phyloP scores from a whole-genome alignment of 257 asterid species.

The Petrea volubilis region DNA sequence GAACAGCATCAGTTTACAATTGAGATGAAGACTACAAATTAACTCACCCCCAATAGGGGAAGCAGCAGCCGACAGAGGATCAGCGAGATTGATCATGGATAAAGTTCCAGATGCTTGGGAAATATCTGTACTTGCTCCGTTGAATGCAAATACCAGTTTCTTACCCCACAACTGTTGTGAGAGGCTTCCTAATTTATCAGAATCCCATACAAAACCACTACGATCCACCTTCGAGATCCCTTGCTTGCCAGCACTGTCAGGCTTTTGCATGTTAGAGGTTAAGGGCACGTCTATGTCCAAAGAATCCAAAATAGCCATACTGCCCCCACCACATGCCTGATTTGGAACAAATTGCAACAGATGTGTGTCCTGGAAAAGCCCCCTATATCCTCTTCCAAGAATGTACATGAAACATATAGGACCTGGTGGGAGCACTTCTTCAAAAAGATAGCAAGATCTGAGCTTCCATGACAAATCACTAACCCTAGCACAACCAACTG shows the following conservation, averaged over 20 bases:
- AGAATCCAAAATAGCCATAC: conserved; percentile 98
- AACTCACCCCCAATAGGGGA: conserved; percentile 98
- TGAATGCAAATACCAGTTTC: conserved; percentile 94
- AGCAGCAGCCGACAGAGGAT: conserved; percentile 98
- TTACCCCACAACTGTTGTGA: conserved; percentile 87
- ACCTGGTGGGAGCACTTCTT: conserved; percentile 97
- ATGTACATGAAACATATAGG: conserved; percentile 96
- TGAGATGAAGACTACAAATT: conserved; percentile 6
- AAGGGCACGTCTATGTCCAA: conserved; percentile 76
- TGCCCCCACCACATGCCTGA: conserved; percentile 99
- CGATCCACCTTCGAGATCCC: conserved; percentile 75
- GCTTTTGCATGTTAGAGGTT: conserved; percentile 65
- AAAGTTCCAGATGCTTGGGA: conserved; percentile 81
- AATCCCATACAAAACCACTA: conserved; percentile 97
- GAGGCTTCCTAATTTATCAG: conserved; percentile 78
- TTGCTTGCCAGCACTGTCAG: conserved; percentile 69
- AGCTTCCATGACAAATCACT: conserved; percentile 92
- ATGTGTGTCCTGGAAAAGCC: conserved; percentile 91
- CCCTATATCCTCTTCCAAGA: conserved; percentile 95
- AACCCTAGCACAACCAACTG: conserved; percentile 71
- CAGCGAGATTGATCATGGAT: conserved; percentile 94
- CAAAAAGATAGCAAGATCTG: conserved; percentile 93
- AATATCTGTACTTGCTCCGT: conserved; percentile 89
- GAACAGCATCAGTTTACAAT: neutral
- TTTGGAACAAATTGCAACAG: conserved; percentile 88